Evolutionary conservation across 2,329 filamentous ascomycete species (phyloP), one percentile per base, ranked within the genome.

Genomic region (Ophiostoma sp.): DNA sequence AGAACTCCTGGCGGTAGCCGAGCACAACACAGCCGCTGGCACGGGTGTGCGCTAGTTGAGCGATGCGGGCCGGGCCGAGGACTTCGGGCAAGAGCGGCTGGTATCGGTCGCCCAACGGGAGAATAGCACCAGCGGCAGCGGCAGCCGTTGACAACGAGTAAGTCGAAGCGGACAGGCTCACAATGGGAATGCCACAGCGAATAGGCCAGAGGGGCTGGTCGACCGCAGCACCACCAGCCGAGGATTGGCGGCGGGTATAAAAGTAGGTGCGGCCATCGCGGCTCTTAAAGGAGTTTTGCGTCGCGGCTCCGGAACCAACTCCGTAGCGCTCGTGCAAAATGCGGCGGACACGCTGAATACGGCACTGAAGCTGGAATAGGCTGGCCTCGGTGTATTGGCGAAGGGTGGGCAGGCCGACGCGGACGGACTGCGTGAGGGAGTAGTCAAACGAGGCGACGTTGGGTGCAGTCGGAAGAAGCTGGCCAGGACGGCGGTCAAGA

Each of bases 1-100:
- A 78, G 22, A 86, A 76, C 74, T 84, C 82, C 74, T 86, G 84
- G 3, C 81, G 82, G 50, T 84, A 78, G 19, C 79, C 80, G 15
- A 84, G 42, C 1, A 78, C 80, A 45, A 85, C 76, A 3, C 82
- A 74, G 0, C 84, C 84, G 0, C 82, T 80, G 48, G 84, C 79
- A 2, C 80, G 80, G 19, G 82, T 81, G n/a, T 81, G 78, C 1
- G 81, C 78, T 8, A 85, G 79, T 52, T 83, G 81, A 6, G 81
- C 76, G 2, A 83, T 76, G 6, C 80, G 82, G 25, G 80, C 78
- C 5, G 80, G 80, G 0, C 80, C 78, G 25, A 84, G 80, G 1
- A 81, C 77, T 25, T 82, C 77, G 19, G 83, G 80, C 2, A 81
- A 77, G 11, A 81, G 77, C 1, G 82, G 84, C 70, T 85, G 84